These are phyloP conservation scores for Acacia crassicarpa DNA, from an alignment of 306 rosid genomes.

Conservation along the genomic window DNA sequence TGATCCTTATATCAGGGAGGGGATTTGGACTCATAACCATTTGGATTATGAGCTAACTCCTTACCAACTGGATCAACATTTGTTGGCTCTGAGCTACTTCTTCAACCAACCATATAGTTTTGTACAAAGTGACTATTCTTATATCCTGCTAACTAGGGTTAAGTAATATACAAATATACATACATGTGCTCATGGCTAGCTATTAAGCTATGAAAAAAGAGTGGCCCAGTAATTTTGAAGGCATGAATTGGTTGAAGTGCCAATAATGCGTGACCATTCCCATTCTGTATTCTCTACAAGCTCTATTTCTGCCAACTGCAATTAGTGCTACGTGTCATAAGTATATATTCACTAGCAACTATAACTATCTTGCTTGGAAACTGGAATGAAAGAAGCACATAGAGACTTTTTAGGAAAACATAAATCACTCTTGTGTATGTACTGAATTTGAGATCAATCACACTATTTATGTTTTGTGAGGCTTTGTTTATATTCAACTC, in stretches of 20 bases:
- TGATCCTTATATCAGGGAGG: too few relatives aligned
- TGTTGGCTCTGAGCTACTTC: background rate
- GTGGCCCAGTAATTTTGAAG: slow-evolving; percentile 63
- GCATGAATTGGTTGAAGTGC: slow-evolving; percentile 81
- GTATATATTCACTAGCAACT: background rate
- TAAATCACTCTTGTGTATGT: too few relatives aligned
- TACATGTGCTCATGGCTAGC: background rate
- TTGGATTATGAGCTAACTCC: too few relatives aligned
- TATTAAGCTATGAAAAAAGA: slow-evolving; percentile 22
- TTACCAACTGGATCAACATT: too few relatives aligned
- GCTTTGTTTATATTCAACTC: too few relatives aligned
- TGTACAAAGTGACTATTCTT: background rate
- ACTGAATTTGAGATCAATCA: too few relatives aligned
- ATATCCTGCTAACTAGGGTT: background rate
- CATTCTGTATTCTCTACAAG: slow-evolving; percentile 55
- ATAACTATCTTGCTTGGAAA: background rate
- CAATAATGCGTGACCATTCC: slow-evolving; percentile 82
- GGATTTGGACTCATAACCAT: too few relatives aligned
- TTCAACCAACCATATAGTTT: background rate
- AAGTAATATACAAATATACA: background rate
- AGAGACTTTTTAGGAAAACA: background rate
- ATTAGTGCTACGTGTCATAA: background rate
- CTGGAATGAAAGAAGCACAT: background rate
- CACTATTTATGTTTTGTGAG: too few relatives aligned
- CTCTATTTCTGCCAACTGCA: slow-evolving; percentile 80